These are phyloP conservation scores for Naganishia sp. DNA, from an alignment of 1,284 basidiomycete species.

Conservation along the genomic window DNA sequence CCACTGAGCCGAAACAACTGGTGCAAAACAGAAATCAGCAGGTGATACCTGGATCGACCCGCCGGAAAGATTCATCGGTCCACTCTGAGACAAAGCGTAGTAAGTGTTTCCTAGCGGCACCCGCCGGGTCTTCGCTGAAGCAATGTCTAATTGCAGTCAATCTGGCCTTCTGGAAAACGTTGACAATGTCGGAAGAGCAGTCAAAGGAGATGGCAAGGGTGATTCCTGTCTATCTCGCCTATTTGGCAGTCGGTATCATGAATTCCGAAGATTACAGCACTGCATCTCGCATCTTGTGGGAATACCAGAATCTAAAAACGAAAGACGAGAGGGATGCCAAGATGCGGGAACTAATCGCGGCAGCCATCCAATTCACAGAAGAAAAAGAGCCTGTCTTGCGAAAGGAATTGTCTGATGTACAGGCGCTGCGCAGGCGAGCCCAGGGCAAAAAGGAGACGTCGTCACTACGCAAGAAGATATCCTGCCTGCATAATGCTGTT, in stretches of 20 bases:
- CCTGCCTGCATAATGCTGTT: not conserved
- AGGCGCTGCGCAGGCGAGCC: not conserved
- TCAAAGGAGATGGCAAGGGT: not conserved
- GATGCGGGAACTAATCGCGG: not conserved
- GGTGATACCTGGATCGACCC: too few relatives aligned
- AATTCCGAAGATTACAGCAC: not conserved
- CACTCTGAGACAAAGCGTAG: too few relatives aligned
- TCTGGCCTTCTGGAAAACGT: not conserved
- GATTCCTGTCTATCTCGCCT: conserved; percentile 4
- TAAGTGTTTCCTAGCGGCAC: too few relatives aligned
- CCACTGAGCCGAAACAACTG: too few relatives aligned
- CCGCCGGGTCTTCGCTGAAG: too few relatives aligned
- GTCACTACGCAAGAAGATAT: not conserved
- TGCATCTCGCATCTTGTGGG: not conserved
- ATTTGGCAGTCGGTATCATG: not conserved
- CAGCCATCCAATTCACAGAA: not conserved
- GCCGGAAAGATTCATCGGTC: too few relatives aligned
- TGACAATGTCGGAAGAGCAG: not conserved
- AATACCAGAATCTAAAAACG: not conserved
- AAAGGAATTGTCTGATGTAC: not conserved
- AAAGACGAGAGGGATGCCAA: not conserved
- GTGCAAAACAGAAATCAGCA: too few relatives aligned
- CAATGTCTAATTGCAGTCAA: not conserved
- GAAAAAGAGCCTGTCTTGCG: not conserved
- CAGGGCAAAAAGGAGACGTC: not conserved